Conservation (phyloP, 768 basidiomycete species). For the Pholiota microspora region DNA sequence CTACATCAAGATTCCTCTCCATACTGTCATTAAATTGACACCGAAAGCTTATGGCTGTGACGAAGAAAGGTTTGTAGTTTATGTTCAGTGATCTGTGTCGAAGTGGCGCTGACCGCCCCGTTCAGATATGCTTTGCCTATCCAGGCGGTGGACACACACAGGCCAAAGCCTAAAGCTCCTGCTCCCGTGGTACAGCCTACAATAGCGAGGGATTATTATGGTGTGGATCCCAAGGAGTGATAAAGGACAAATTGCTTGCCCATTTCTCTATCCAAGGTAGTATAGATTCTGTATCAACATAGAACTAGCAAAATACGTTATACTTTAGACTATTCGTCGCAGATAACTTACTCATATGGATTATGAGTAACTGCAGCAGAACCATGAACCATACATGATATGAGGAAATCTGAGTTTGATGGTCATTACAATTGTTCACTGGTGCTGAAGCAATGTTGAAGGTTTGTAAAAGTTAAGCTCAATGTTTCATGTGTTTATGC, state of each 20-base stretch:
- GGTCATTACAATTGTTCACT: not conserved
- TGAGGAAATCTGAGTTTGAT: too few relatives aligned
- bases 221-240: not conserved
- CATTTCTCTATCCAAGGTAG: not conserved
- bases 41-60: slow-evolving; percentile 99
- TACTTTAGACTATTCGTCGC: not conserved
- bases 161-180: slow-evolving; percentile 54
- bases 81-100: not conserved
- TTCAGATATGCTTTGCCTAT: slow-evolving; percentile 86
- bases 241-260: not conserved
- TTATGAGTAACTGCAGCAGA: not conserved
- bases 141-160: slow-evolving; percentile 91
- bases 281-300: not conserved
- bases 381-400: too few relatives aligned
- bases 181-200: slow-evolving; percentile 31
- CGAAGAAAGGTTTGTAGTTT: slow-evolving; percentile 71
- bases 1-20: slow-evolving; percentile 95
- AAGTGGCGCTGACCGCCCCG: not conserved
- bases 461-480: too few relatives aligned
- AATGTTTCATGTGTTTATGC: too few relatives aligned
- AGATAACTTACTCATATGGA: not conserved
- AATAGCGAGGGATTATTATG: slow-evolving; percentile 42
- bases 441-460: too few relatives aligned
- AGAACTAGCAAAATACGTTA: not conserved
- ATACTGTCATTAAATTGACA: slow-evolving; percentile 97